Base-by-base conservation (phyloP, 2,329 filamentous ascomycete genomes). In the Rosellinia necatrix region DNA sequence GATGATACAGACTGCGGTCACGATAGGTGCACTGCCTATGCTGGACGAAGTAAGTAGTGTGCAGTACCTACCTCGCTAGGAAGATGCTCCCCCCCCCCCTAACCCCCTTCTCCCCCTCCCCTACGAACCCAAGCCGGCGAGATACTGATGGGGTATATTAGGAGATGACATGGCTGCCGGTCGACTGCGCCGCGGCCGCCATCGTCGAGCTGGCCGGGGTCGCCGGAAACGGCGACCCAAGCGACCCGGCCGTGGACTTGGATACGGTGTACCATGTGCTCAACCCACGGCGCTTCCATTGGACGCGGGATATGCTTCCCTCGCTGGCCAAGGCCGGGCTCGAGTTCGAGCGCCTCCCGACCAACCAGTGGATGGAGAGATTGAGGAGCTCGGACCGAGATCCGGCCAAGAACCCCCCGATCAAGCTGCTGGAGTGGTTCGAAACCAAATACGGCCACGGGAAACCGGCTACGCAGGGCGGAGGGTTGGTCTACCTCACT, bases 361-460 rank as follows among this genome's bases (percentile, higher is more conserved):
- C 75, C 34, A 67, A 69, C 7, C 74, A 79, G 49, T 81, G 79
- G 79, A 66, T 82, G 15, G 59, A 68, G 4, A 67, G 72, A 2
- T 62, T 84, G 10, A 71, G 76, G 3, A 69, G 69, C 2, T 76
- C 76, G 2, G 75, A 82, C 46, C 73, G 71, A 2, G 79, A 84
- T 64, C 77, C 79, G 0, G 64, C 67, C n/a, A 63, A 60, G 6
- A 83, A 83, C 58, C 80, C 81, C 10, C 75, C 77, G 0, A 72
- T 80, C 53, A 83, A 82, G 66, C 66, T 84, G 21, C 60, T 81
- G 1, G 75, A 81, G 22, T 83, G 80, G 69, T 83, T 80, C 57
- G 68, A 73, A 3, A 70, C 70, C 2, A 83, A 83, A 63, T 84
- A 83, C 58, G 76, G 78, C 43, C 75, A 76, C 38, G 74, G 76